phyloP scores from a whole-genome alignment of 345 rosid species.

The Eucalyptus marginata region DNA sequence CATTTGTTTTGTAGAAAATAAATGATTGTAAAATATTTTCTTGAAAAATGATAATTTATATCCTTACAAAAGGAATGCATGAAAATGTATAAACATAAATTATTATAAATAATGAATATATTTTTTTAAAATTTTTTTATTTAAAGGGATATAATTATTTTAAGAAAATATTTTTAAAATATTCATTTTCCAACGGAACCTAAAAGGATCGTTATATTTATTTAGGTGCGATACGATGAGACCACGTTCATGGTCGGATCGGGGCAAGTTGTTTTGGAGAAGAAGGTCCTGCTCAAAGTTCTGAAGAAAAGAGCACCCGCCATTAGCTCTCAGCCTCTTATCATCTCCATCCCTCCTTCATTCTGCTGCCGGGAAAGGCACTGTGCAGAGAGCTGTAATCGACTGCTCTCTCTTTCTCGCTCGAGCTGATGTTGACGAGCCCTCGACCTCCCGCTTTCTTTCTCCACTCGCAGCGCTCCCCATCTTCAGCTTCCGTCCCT shows the following conservation, averaged over 20 bases:
- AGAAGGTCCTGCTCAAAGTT: not conserved
- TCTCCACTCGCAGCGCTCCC: not conserved
- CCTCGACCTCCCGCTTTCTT: not conserved
- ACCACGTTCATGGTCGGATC: not conserved
- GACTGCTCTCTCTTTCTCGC: not conserved
- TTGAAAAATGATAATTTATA: too few relatives aligned
- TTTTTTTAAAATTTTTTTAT: too few relatives aligned
- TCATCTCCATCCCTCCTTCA: too few relatives aligned
- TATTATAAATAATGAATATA: too few relatives aligned
- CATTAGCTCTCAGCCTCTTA: rapidly evolving
- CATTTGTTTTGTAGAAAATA: rapidly evolving
- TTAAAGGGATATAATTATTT: too few relatives aligned
- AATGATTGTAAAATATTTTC: rapidly evolving
- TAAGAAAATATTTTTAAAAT: too few relatives aligned
- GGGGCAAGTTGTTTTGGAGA: not conserved
- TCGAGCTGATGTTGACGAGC: not conserved
- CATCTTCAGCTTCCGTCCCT: not conserved
- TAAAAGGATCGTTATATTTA: too few relatives aligned
- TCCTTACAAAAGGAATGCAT: not conserved
- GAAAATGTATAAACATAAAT: too few relatives aligned
- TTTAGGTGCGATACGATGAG: not conserved
- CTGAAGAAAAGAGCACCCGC: not conserved
- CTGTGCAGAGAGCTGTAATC: too few relatives aligned
- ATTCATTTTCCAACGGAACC: too few relatives aligned
- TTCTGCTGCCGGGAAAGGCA: too few relatives aligned